Conservation (phyloP, 352 stramenopile genomes). For the Chrysophaeum taylorii region DNA sequence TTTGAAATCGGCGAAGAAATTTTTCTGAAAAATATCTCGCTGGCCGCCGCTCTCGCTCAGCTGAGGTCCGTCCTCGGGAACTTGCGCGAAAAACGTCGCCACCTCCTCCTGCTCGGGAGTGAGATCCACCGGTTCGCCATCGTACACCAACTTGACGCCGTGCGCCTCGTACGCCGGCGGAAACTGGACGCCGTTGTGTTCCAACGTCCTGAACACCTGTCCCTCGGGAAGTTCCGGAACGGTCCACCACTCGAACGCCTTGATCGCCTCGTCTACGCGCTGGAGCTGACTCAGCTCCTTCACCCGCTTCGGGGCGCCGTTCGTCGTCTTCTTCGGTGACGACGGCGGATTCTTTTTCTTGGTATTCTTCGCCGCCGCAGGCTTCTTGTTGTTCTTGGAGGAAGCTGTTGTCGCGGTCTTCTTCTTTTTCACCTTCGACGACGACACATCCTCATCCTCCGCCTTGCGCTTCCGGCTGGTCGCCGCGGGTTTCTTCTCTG, state of each 20-base stretch:
- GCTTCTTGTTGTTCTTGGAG: constrained; percentile 29
- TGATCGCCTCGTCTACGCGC: constrained; percentile 88
- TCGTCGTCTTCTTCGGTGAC: constrained; percentile 41
- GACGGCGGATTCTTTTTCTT: constrained; percentile 21
- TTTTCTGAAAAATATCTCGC: constrained; percentile 52
- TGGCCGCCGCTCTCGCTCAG: constrained; percentile 36
- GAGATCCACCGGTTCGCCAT: constrained; percentile 78
- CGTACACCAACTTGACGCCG: constrained; percentile 84
- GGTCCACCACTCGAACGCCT: constrained; percentile 99
- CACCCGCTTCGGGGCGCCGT: constrained; percentile 81
- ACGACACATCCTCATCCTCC: too few species aligned
- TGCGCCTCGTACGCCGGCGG: constrained; percentile 87
- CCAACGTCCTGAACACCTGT: constrained; percentile 95
- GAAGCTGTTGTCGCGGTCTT: neutral
- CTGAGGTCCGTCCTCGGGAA: constrained; percentile 92
- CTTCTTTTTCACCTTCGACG: too few species aligned
- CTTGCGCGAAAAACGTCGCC: constrained; percentile 83
- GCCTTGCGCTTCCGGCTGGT: too few species aligned
- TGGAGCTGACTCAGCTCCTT: constrained; percentile 85
- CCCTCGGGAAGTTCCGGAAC: constrained; percentile 77
- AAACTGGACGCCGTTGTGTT: constrained; percentile 97
- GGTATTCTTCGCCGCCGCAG: constrained; percentile 11
- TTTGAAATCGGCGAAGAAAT: constrained; percentile 89
- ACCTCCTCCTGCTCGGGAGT: constrained; percentile 74
- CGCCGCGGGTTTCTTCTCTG: constrained; percentile 13